A percentile compares a stretch with the other conserved stretches of the same genome.
phyloP scores from a whole-genome alignment of 371 early-diverging fungal species.

The Actinomortierella wolfii region DNA sequence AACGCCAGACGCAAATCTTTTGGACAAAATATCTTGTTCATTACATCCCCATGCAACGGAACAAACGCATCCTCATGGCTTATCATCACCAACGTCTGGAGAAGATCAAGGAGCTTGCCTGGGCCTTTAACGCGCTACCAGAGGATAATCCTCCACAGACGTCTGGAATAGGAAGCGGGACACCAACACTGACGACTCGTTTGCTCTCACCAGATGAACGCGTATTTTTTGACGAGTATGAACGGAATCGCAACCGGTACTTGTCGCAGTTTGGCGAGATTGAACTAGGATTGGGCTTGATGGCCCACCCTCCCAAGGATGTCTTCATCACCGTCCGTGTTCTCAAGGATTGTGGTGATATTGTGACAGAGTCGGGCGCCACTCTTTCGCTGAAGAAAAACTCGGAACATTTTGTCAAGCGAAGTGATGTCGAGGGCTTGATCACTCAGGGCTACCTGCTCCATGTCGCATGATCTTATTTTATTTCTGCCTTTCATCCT shows the following conservation, averaged over 20 bases:
- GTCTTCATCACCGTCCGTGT: conserved; percentile 89
- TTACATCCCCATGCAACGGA: conserved; percentile 65
- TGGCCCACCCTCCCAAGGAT: conserved; percentile 86
- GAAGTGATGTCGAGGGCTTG: conserved; percentile 88
- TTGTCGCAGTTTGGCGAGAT: conserved; percentile 56
- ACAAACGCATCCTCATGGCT: conserved; percentile 89
- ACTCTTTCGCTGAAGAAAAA: conserved; percentile 70
- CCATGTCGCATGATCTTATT: conserved; percentile 55
- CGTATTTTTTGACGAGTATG: conserved; percentile 65
- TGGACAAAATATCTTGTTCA: conserved; percentile 53
- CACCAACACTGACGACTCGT: no score
- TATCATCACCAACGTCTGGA: conserved; percentile 81
- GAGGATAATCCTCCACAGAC: neutral
- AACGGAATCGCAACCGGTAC: conserved; percentile 50
- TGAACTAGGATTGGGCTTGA: conserved; percentile 68
- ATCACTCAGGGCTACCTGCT: conserved; percentile 82
- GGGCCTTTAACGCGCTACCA: conserved; percentile 52
- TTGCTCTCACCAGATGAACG: conserved; percentile 67
- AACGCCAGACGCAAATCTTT: conserved; percentile 17
- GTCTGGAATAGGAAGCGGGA: no score
- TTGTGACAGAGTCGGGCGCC: conserved; percentile 82
- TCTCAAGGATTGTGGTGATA: conserved; percentile 84
- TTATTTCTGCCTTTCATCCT: neutral
- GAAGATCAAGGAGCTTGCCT: conserved; percentile 72
- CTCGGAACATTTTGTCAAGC: conserved; percentile 81